These are phyloP conservation scores for Chernovozyma aurita DNA, from an alignment of 1,139 yeast genomes.

Conservation along the genomic window DNA sequence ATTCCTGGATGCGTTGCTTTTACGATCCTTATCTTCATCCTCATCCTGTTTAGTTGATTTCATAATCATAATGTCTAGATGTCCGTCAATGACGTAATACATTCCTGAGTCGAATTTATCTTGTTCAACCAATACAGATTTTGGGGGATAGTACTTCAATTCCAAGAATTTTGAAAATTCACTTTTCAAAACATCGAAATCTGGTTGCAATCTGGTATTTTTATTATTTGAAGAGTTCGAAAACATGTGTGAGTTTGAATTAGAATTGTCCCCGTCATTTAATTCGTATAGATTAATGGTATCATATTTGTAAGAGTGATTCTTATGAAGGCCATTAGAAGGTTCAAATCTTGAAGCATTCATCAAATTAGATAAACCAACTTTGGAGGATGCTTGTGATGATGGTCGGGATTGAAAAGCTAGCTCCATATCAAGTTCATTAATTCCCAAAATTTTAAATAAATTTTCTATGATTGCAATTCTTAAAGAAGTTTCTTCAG, in stretches of 20 bases:
- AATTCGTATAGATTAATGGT: slow-evolving; percentile 1
- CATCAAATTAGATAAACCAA: slow-evolving; percentile 26
- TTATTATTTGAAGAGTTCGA: not conserved
- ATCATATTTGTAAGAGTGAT: slow-evolving; percentile 4
- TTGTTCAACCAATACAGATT: slow-evolving; percentile 56
- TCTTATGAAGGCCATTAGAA: slow-evolving; percentile 1
- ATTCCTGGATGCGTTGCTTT: slow-evolving; percentile 17
- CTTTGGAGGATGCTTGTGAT: slow-evolving; percentile 24
- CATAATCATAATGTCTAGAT: slow-evolving; percentile 53
- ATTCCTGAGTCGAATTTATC: slow-evolving; percentile 69
- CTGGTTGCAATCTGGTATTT: slow-evolving; percentile 1
- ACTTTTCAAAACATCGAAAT: slow-evolving; percentile 48
- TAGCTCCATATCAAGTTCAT: slow-evolving; percentile 18
- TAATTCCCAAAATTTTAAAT: slow-evolving; percentile 68
- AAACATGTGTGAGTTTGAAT: not conserved
- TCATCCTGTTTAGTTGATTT: slow-evolving; percentile 13
- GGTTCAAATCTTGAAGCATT: slow-evolving; percentile 5
- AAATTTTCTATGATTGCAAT: slow-evolving; percentile 73
- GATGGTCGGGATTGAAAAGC: slow-evolving; percentile 13
- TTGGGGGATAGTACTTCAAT: slow-evolving; percentile 51
- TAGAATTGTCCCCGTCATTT: not conserved
- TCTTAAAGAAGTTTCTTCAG: slow-evolving; percentile 68
- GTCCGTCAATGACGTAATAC: slow-evolving; percentile 75
- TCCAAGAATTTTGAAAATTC: slow-evolving; percentile 66
- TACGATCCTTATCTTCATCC: slow-evolving; percentile 12